Percentiles rank a stretch among this genome's conserved stretches.
These are phyloP conservation scores for Parasitella parasitica DNA, from an alignment of 371 early-diverging fungal genomes.

Conservation along the genomic window DNA sequence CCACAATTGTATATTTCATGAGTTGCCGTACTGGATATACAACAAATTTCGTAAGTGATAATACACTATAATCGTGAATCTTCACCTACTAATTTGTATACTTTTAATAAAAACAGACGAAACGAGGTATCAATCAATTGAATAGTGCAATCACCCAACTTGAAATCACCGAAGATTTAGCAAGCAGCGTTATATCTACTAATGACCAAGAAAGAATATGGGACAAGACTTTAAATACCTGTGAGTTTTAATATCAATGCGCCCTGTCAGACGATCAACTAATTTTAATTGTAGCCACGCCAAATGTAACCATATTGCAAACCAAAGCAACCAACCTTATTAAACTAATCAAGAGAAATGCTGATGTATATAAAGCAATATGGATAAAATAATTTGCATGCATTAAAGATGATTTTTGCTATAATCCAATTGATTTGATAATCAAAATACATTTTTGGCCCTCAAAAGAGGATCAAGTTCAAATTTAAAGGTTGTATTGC, in stretches of 20 bases:
- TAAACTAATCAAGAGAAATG: neutral
- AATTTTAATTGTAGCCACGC: neutral
- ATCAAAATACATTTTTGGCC: too few species aligned
- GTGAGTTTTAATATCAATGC: neutral
- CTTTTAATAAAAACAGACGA: conserved; percentile 12
- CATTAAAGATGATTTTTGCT: too few species aligned
- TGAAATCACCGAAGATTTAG: neutral
- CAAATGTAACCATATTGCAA: neutral
- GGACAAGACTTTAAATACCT: neutral
- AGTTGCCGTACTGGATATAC: conserved; percentile 38
- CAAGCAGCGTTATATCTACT: neutral
- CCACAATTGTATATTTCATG: conserved; percentile 23
- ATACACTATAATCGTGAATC: too few species aligned
- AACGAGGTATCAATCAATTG: conserved; percentile 37
- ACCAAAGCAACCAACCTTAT: neutral
- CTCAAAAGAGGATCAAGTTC: too few species aligned
- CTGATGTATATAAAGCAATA: neutral
- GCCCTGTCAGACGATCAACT: neutral
- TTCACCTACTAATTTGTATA: too few species aligned
- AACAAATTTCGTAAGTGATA: conserved; percentile 35
- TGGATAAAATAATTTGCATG: neutral
- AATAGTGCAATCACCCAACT: conserved; percentile 45
- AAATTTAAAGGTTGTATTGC: too few species aligned
- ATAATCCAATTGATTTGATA: too few species aligned
- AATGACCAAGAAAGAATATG: neutral